A percentile compares a stretch with the other conserved stretches of the same genome.
Conservation (phyloP, 2,329 filamentous ascomycete species). For the Xylariaceae sp. region DNA sequence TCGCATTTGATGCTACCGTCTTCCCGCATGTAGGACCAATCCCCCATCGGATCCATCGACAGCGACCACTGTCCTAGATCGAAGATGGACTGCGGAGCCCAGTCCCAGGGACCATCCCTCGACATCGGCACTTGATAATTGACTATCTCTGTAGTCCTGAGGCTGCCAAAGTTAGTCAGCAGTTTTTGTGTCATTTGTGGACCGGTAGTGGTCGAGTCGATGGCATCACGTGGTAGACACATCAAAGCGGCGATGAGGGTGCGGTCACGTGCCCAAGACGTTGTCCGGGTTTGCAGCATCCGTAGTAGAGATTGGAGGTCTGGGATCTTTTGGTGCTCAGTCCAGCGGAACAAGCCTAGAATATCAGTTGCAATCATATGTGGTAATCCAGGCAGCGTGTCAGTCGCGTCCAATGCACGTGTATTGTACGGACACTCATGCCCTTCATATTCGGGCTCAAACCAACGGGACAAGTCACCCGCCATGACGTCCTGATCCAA, state of each 20-base stretch:
- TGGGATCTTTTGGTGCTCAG: conserved; percentile 5
- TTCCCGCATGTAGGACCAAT: conserved; percentile 9
- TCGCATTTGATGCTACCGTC: conserved; percentile 10
- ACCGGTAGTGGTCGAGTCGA: too few species aligned
- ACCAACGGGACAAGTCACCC: conserved; percentile 1
- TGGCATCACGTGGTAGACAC: too few species aligned
- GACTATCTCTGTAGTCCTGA: too few species aligned
- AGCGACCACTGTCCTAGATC: conserved; percentile 7
- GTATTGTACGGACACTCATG: conserved; percentile 1
- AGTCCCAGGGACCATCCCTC: too few species aligned
- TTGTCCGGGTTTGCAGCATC: conserved; percentile 9
- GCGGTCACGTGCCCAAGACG: conserved; percentile 10
- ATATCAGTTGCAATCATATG: conserved; percentile 11
- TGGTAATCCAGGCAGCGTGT: conserved; percentile 4
- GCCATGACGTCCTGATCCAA: conserved; percentile 1
- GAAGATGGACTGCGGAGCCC: conserved; percentile 6
- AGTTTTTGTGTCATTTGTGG: too few species aligned
- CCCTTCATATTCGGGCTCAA: conserved; percentile 1
- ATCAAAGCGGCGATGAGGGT: conserved; percentile 8
- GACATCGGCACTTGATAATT: too few species aligned
- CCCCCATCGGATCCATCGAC: conserved; percentile 9
- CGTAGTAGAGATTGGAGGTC: conserved; percentile 9
- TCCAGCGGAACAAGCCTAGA: conserved; percentile 8
- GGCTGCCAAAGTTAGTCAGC: too few species aligned
- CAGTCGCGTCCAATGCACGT: conserved; percentile 3